Evolutionary conservation across 2,329 filamentous ascomycete genomes (phyloP).

Genomic region (Colletotrichum higginsianum): DNA sequence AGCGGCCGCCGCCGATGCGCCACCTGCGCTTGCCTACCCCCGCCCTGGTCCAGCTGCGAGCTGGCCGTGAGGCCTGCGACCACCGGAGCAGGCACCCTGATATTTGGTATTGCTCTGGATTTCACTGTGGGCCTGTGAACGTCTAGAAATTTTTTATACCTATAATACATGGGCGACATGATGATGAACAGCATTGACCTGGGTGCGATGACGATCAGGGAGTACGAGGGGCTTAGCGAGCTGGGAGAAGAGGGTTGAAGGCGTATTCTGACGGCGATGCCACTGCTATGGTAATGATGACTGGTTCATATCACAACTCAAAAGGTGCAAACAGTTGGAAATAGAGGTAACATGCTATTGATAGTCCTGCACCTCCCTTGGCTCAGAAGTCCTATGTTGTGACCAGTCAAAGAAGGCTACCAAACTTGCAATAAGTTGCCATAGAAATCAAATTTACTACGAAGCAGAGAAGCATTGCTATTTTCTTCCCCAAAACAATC

Average conservation of each 20-base stretch:
- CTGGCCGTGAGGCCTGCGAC: constrained; percentile 1
- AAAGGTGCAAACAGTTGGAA: too few relatives aligned
- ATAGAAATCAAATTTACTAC: too few relatives aligned
- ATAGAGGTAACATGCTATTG: too few relatives aligned
- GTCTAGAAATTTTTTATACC: constrained; percentile 7
- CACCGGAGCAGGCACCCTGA: neutral
- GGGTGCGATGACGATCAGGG: constrained; percentile 7
- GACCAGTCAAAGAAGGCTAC: too few relatives aligned
- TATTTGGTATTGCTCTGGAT: neutral
- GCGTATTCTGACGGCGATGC: too few relatives aligned
- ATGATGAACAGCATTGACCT: constrained; percentile 19
- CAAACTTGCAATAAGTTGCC: too few relatives aligned
- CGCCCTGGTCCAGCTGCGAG: constrained; percentile 6
- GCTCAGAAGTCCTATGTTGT: too few relatives aligned
- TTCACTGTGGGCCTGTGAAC: constrained; percentile 8
- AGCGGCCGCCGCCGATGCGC: constrained; percentile 3
- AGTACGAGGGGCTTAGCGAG: neutral
- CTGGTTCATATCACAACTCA: neutral
- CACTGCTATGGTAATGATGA: neutral
- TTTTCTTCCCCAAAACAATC: too few relatives aligned
- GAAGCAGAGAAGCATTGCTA: too few relatives aligned
- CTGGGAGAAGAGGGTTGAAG: neutral
- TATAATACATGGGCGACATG: constrained; percentile 6
- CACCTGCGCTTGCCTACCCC: constrained; percentile 14
- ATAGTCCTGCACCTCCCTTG: too few relatives aligned